Base-by-base conservation (phyloP, 805 yeast genomes). In the Lachancea meyersii region DNA sequence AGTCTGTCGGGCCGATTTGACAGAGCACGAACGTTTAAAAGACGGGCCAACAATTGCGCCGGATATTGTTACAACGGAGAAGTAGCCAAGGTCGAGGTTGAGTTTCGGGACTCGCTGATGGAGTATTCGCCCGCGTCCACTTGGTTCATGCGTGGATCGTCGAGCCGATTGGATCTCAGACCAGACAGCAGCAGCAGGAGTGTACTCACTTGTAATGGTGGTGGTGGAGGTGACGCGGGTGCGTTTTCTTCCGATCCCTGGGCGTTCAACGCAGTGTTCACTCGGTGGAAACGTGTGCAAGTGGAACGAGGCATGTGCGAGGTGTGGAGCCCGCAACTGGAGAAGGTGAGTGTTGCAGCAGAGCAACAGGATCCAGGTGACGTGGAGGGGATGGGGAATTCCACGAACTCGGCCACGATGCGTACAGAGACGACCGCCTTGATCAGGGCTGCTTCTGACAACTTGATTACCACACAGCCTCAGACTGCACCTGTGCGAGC, bases 291-390 rank as follows among this genome's bases (percentile, higher is more conserved):
- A 10, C 48, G 62, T 18, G 28, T 50, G 2, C 47, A 52, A 13
- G 38, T 60, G n/a, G 70, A 64, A 41, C 47, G 46, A 13, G 38
- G 46, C 2, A 1, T 69, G 40, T 48, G 48, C 31, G 59, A 63
- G 20, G 48, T 67, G 21, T 67, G 67, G 70, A 55, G 63, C 16
- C 61, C 60, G 16, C 31, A 28, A 14, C 35, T 42, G 28, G 28
- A 34, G 37, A 21, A 23, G 19, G 9, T 34, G 28, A n/a, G 27
- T n/a, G 24, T 5, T 20, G 27, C 13, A 5, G 28, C 10, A 5
- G 28, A 26, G 4, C 10, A 26, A 26, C 28, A 14, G 28, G 13
- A 26, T 5, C 13, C 28, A 6, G 10, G 14, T 11, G 28, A 26
- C 4, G 14, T 26, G 5, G 28, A 26, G 13, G 14, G 28, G 28